These are phyloP conservation scores for Lathyrus sativus DNA, from an alignment of 306 rosid genomes.

Conservation along the genomic window DNA sequence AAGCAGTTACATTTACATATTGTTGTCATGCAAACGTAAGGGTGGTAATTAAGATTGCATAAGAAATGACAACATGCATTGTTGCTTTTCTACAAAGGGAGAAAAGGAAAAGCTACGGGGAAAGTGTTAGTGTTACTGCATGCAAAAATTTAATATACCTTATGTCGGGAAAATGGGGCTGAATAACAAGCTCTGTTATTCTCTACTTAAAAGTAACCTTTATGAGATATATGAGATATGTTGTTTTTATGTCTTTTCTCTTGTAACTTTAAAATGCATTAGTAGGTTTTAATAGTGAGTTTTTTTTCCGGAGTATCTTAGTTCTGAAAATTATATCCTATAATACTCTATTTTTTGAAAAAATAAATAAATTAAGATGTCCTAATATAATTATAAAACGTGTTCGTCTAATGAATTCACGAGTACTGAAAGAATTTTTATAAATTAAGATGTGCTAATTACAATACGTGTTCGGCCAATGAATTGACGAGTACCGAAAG, in stretches of 20 bases:
- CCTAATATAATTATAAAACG: too few relatives aligned
- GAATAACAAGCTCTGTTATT: conserved; percentile 50
- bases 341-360: too few relatives aligned
- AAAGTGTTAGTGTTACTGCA: conserved; percentile 35
- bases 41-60: conserved; percentile 46
- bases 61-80: conserved; percentile 47
- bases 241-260: conserved; percentile 24
- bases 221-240: conserved; percentile 9
- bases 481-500: too few relatives aligned
- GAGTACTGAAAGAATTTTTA: too few relatives aligned
- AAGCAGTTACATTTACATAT: conserved; percentile 26
- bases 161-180: conserved; percentile 68
- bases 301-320: too few relatives aligned
- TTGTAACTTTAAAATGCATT: background rate
- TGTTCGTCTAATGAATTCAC: too few relatives aligned
- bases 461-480: too few relatives aligned
- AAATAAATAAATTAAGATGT: too few relatives aligned
- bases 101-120: conserved; percentile 40
- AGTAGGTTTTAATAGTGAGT: background rate
- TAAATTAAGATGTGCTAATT: too few relatives aligned
- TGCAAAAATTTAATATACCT: conserved; percentile 44
- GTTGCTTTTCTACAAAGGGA: conserved; percentile 38
- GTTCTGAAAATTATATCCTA: too few relatives aligned
- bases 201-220: conserved; percentile 40
- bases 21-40: conserved; percentile 40